A percentile compares a stretch with the other conserved stretches of the same genome.
These are phyloP conservation scores for Yamadazyma epiphylla DNA, from an alignment of 1,139 yeast genomes.

Conservation along the genomic window DNA sequence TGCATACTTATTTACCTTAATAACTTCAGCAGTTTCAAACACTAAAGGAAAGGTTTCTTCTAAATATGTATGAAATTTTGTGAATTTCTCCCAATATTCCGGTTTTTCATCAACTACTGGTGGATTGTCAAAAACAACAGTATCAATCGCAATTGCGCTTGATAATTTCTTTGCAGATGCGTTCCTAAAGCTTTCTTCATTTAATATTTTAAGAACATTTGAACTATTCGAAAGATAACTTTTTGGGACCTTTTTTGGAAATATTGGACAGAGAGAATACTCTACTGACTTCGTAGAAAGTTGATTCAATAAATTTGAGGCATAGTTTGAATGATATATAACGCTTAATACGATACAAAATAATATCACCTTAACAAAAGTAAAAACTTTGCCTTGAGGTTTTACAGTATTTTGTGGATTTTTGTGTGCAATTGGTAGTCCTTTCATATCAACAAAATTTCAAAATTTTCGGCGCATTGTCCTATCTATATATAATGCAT, in stretches of 20 bases:
- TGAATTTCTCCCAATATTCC: constrained; percentile 41
- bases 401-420: too few species aligned
- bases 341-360: too few species aligned
- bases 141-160: constrained; percentile 42
- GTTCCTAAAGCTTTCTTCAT: constrained; percentile 31
- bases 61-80: constrained; percentile 53
- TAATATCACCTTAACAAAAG: too few species aligned
- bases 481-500: too few species aligned
- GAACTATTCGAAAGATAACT: constrained; percentile 29
- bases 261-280: constrained; percentile 25
- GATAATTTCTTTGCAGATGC: constrained; percentile 33
- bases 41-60: constrained; percentile 57
- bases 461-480: too few species aligned
- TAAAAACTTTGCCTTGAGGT: too few species aligned
- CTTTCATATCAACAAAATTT: too few species aligned
- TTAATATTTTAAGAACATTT: constrained; percentile 28
- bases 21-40: constrained; percentile 44
- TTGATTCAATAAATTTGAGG: too few species aligned
- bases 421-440: too few species aligned
- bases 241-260: constrained; percentile 27
- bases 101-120: constrained; percentile 38
- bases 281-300: constrained; percentile 6
- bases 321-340: too few species aligned
- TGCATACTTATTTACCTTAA: constrained; percentile 63
- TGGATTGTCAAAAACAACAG: constrained; percentile 42